Percentiles rank a stretch among this genome's conserved stretches.
Evolutionary conservation across 768 basidiomycete genomes (phyloP).

Genomic region (Lentinus tigrinus): DNA sequence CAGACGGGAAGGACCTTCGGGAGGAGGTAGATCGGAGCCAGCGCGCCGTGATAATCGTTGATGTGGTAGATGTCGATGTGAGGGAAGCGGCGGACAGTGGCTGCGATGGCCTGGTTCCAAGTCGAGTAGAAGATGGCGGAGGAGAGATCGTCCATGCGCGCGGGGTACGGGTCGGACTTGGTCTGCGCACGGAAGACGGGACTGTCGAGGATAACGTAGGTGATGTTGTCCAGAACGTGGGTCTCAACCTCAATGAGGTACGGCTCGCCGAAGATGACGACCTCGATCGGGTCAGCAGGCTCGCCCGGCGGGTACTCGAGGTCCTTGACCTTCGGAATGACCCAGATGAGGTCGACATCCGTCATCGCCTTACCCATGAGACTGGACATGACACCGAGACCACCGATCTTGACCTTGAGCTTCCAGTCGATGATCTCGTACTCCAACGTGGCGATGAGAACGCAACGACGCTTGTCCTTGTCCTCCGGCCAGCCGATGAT

Average conservation of each 20-base stretch:
- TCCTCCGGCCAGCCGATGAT: constrained; percentile 97
- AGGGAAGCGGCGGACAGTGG: constrained; percentile 82
- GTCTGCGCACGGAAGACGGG: constrained; percentile 97
- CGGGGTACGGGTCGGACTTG: constrained; percentile 92
- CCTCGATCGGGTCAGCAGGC: constrained; percentile 90
- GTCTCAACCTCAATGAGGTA: constrained; percentile 96
- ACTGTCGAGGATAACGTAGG: constrained; percentile 89
- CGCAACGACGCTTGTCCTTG: constrained; percentile 86
- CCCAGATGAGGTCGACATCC: constrained; percentile 93
- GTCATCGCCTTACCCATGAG: constrained; percentile 99
- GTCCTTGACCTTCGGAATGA: constrained; percentile 93
- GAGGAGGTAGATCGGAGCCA: constrained; percentile 87
- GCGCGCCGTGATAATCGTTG: constrained; percentile 93
- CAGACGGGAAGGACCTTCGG: constrained; percentile 90
- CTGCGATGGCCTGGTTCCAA: constrained; percentile 96
- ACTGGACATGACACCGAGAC: constrained; percentile 96
- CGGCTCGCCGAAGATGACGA: constrained; percentile 93
- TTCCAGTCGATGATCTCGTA: constrained; percentile 99
- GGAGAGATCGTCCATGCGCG: constrained; percentile 95
- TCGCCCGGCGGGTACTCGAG: constrained; percentile 91
- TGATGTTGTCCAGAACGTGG: constrained; percentile 91
- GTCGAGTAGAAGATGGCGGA: constrained; percentile 98
- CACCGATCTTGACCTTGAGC: constrained; percentile 96
- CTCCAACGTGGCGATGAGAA: constrained; percentile 89
- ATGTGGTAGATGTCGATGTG: constrained; percentile 92